Evolutionary conservation across 768 basidiomycete species (phyloP).

Genomic region (Collybia mongolica): DNA sequence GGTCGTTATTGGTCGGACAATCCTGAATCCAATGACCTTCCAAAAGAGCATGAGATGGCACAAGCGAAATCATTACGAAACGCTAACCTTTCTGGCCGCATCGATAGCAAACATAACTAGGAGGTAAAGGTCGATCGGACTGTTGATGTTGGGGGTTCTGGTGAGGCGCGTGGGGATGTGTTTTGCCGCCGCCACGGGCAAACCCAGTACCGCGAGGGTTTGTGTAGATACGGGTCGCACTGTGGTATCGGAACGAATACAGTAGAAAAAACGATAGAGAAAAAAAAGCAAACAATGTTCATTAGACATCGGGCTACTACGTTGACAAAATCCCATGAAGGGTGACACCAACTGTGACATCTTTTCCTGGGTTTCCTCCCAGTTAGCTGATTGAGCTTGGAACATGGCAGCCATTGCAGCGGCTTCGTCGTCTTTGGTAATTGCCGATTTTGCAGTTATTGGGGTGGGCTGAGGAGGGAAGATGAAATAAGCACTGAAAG

Average conservation of each 20-base stretch:
- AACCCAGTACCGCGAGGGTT: slow-evolving; percentile 67
- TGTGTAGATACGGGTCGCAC: slow-evolving; percentile 67
- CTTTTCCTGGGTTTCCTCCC: slow-evolving; percentile 99
- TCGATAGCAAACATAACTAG: slow-evolving; percentile 97
- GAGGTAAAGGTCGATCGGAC: slow-evolving; percentile 79
- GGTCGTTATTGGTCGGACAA: slow-evolving; percentile 96
- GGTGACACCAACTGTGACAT: slow-evolving; percentile 96
- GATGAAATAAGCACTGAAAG: slow-evolving; percentile 4
- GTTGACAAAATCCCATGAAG: slow-evolving; percentile 52
- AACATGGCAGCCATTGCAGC: slow-evolving; percentile 99
- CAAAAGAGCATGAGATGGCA: slow-evolving; percentile 8
- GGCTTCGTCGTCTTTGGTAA: slow-evolving; percentile 76
- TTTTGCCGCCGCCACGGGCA: slow-evolving; percentile 54
- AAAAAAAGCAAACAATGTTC: slow-evolving; percentile 45
- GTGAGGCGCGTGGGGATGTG: slow-evolving; percentile 44
- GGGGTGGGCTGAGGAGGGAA: slow-evolving; percentile 23
- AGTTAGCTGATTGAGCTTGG: slow-evolving; percentile 88
- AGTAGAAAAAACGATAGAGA: slow-evolving; percentile 26
- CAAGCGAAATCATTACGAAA: background rate
- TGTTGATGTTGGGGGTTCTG: slow-evolving; percentile 42
- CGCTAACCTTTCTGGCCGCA: slow-evolving; percentile 93
- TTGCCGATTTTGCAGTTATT: slow-evolving; percentile 31
- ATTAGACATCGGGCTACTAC: slow-evolving; percentile 77
- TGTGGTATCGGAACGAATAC: slow-evolving; percentile 32
- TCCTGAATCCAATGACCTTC: slow-evolving; percentile 99